These are phyloP conservation scores for Tolypocladium sp. DNA, from an alignment of 2,329 filamentous ascomycete species.

Conservation along the genomic window DNA sequence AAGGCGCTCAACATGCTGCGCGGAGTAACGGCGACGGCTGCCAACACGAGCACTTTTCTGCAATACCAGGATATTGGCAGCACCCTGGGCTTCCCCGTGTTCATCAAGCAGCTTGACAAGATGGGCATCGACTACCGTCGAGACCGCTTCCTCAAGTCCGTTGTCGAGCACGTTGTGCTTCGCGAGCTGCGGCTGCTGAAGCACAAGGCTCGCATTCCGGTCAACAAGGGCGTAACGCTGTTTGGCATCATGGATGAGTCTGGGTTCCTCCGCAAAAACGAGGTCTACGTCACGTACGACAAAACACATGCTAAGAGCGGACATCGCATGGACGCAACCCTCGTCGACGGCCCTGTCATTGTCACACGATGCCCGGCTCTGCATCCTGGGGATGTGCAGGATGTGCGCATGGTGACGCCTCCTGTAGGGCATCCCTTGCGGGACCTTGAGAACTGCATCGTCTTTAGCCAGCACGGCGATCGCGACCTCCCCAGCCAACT, in stretches of 20 bases:
- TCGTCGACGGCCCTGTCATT: slow-evolving; percentile 38
- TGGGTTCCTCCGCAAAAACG: slow-evolving; percentile 51
- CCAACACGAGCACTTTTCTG: slow-evolving; percentile 59
- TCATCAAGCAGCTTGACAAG: slow-evolving; percentile 50
- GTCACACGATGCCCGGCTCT: slow-evolving; percentile 74
- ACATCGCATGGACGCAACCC: slow-evolving; percentile 14
- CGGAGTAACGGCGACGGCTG: slow-evolving; percentile 43
- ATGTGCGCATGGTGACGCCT: slow-evolving; percentile 53
- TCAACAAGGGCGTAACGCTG: slow-evolving; percentile 62
- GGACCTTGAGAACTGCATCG: slow-evolving; percentile 61
- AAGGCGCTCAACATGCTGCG: slow-evolving; percentile 52
- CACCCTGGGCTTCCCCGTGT: slow-evolving; percentile 46
- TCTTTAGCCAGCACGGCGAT: slow-evolving; percentile 62
- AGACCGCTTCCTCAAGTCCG: slow-evolving; percentile 60
- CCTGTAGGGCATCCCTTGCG: slow-evolving; percentile 49
- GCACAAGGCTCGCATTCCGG: slow-evolving; percentile 66
- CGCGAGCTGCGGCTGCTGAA: slow-evolving; percentile 65
- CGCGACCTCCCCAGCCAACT: slow-evolving; percentile 73
- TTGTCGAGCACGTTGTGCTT: slow-evolving; percentile 63
- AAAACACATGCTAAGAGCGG: slow-evolving; percentile 15
- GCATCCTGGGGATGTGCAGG: slow-evolving; percentile 72
- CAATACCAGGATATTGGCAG: slow-evolving; percentile 52
- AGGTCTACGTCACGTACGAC: slow-evolving; percentile 59
- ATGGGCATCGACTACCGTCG: slow-evolving; percentile 55
- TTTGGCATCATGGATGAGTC: slow-evolving; percentile 84